These are phyloP conservation scores for Ustilago bromivora DNA, from an alignment of 1,284 basidiomycete genomes.

Conservation along the genomic window DNA sequence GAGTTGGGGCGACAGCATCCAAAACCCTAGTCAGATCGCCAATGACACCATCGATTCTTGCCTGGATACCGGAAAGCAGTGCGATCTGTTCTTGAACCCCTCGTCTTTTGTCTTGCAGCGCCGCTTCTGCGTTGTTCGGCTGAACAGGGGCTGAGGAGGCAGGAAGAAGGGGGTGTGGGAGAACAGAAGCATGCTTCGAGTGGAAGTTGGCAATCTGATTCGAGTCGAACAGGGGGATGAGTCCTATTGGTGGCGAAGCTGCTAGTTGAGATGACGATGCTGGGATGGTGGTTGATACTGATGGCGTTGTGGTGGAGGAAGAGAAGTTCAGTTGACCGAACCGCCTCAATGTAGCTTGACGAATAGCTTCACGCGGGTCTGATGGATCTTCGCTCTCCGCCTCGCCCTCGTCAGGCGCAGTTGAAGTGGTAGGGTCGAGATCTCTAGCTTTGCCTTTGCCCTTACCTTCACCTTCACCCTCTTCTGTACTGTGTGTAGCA, in stretches of 20 bases:
- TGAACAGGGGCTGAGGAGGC: neutral
- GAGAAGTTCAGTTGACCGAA: conserved; percentile 17
- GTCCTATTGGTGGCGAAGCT: conserved; percentile 18
- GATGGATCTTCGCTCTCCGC: conserved; percentile 16
- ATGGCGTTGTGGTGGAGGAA: neutral
- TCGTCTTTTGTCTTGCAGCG: conserved; percentile 6
- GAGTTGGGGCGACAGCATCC: conserved; percentile 10
- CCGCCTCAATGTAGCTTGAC: conserved; percentile 36
- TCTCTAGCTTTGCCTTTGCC: conserved; percentile 32
- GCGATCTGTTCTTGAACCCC: conserved; percentile 21
- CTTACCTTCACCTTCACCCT: neutral
- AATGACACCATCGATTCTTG: conserved; percentile 29
- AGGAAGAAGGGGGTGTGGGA: conserved; percentile 44
- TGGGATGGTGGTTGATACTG: neutral
- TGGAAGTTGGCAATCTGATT: conserved; percentile 53
- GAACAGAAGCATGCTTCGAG: conserved; percentile 46
- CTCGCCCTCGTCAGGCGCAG: neutral
- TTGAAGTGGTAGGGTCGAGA: neutral
- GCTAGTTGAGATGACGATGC: neutral
- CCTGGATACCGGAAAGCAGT: conserved; percentile 15
- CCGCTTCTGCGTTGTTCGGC: neutral
- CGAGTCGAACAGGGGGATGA: conserved; percentile 61
- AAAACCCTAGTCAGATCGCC: conserved; percentile 21
- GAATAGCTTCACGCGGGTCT: conserved; percentile 48
- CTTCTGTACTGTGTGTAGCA: neutral